A percentile compares a stretch with the other conserved stretches of the same genome.
Evolutionary conservation across 176 grass and related monocot species (phyloP).

Genomic region (Cenchrus fungigraminus): DNA sequence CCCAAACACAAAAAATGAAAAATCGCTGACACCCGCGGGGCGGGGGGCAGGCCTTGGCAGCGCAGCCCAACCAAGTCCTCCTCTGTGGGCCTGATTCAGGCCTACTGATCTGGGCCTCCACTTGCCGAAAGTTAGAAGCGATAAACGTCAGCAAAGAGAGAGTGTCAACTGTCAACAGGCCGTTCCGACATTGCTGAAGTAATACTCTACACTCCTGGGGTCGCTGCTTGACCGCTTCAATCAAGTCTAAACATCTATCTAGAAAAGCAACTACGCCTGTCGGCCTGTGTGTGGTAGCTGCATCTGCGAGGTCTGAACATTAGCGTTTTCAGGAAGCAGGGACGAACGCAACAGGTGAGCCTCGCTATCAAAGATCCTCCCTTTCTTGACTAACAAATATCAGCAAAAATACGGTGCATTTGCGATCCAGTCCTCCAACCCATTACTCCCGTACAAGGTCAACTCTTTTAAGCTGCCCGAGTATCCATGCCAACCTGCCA

Average conservation of each 20-base stretch:
- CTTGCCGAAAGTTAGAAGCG: no score
- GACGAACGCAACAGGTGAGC: background rate
- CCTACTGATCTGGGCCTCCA: no score
- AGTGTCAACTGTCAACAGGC: no score
- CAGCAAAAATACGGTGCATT: background rate
- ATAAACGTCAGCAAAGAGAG: no score
- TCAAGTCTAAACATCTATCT: background rate
- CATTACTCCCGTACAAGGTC: conserved; percentile 18
- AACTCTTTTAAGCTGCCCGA: conserved; percentile 5
- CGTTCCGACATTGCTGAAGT: background rate
- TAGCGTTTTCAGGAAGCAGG: background rate
- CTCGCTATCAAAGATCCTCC: conserved; percentile 12
- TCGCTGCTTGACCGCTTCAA: background rate
- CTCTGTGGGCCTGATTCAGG: no score
- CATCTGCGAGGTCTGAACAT: background rate
- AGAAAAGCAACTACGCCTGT: background rate
- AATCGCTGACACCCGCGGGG: no score
- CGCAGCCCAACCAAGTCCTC: no score
- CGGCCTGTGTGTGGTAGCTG: no score
- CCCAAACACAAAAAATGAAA: no score
- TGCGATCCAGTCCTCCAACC: background rate
- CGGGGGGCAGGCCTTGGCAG: no score
- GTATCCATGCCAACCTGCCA: background rate
- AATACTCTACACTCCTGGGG: background rate
- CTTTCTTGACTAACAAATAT: conserved; percentile 6